These are phyloP conservation scores for Amaranthus cruentus DNA, from an alignment of 148 eudicot species.

Conservation along the genomic window DNA sequence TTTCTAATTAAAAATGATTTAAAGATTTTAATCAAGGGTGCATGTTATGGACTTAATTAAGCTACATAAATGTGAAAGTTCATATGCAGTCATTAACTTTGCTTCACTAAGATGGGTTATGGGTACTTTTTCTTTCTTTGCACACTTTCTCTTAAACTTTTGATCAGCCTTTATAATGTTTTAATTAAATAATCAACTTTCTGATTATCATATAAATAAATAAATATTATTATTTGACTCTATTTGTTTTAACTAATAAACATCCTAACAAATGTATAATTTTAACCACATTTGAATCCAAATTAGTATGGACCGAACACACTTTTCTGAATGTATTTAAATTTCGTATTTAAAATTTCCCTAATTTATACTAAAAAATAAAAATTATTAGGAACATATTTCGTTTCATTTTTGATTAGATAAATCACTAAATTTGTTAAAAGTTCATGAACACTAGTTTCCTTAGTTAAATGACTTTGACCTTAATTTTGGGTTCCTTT, in stretches of 20 bases:
- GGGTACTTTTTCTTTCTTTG: slow-evolving; percentile 16
- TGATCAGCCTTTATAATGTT: not conserved
- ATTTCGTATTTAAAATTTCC: no score
- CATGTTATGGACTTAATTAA: slow-evolving; percentile 1
- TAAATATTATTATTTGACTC: slow-evolving; percentile 23
- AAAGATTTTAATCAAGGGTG: not conserved
- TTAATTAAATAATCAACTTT: slow-evolving; percentile 12
- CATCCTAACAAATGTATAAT: no score
- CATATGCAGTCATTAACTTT: not conserved
- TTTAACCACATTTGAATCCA: no score
- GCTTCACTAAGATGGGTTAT: slow-evolving; percentile 16
- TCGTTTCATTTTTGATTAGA: no score
- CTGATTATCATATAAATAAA: slow-evolving; percentile 1
- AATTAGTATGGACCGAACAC: no score
- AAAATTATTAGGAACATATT: no score
- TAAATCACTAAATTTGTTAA: not conserved
- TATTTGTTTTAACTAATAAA: slow-evolving; percentile 4
- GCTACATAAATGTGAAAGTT: slow-evolving; percentile 4
- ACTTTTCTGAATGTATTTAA: no score
- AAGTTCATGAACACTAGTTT: slow-evolving; percentile 8
- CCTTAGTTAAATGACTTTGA: slow-evolving; percentile 23
- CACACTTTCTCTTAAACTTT: slow-evolving; percentile 13
- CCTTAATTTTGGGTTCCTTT: not conserved
- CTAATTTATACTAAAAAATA: no score
- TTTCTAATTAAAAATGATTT: not conserved